Evolutionary conservation across 352 stramenopile genomes (phyloP), one percentile per base, ranked within the genome.

Genomic region (Pelagophyceae sp.): DNA sequence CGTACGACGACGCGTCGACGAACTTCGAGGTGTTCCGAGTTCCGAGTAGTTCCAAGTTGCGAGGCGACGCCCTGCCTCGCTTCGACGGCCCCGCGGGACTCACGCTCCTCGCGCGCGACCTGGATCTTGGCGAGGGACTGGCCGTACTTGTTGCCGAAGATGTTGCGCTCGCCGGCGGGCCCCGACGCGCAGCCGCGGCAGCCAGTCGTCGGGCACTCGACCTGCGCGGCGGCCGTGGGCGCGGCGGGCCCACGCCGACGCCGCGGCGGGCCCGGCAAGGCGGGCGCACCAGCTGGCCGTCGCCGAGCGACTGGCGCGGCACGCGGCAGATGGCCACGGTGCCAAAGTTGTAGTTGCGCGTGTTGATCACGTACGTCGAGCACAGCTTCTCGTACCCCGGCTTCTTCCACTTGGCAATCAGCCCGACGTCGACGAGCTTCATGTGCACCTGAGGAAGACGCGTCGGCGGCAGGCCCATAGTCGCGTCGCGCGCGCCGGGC

Each of bases 401-500:
- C 78, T 99, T 99, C 83, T 98, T 98, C 96, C 96, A 99, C 84
- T 99, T 99, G 80, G 95, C 95, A 79, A 99, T 98, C 23, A 99
- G 84, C 32, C 90, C 95, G 0, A 92, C 93, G 87, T 99, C 96
- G 51, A 97, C 89, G 32, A 99, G 82, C 27, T 72, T 72, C 29
- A 45, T 72, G 1, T 32, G 63, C 29, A n/a, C n/a, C n/a, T n/a
- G n/a, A n/a, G n/a, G 27, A 72, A 72, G 0, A 72, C 37, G 31
- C 37, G 29, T 64, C 29, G n/a, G 32, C 27, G 37, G 71, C 20
- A 76, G 35, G 71, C n/a, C n/a, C n/a, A n/a, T n/a, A n/a, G n/a
- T n/a, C n/a, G n/a, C n/a, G n/a, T n/a, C n/a, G n/a, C n/a, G n/a
- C n/a, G n/a, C n/a, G n/a, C n/a, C n/a, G n/a, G n/a, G n/a, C n/a